A percentile compares a stretch with the other conserved stretches of the same genome.
phyloP scores from a whole-genome alignment of 2,329 filamentous ascomycete species.

The Botrytis medusae region DNA sequence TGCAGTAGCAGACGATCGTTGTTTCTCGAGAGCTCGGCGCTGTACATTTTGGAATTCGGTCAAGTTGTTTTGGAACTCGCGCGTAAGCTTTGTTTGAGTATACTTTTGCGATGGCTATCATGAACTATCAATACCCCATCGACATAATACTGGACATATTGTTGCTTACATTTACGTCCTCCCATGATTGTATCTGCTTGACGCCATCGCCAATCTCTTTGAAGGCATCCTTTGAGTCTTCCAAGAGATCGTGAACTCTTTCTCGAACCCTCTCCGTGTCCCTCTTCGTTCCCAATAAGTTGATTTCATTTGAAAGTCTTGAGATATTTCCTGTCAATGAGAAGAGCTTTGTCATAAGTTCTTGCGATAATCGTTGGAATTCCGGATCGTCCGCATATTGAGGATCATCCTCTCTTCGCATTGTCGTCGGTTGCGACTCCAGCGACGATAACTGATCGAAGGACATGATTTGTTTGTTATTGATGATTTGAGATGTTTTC shows the following conservation, averaged over 20 bases:
- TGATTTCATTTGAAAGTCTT: constrained; percentile 79
- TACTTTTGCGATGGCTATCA: constrained; percentile 88
- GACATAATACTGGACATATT: constrained; percentile 23
- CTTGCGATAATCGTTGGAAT: constrained; percentile 79
- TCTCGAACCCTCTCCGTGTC: constrained; percentile 91
- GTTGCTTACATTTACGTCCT: constrained; percentile 69
- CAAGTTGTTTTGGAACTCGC: constrained; percentile 86
- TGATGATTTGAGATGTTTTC: not conserved
- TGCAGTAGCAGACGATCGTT: constrained; percentile 80
- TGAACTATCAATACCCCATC: constrained; percentile 22
- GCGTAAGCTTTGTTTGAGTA: constrained; percentile 90
- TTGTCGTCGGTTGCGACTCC: constrained; percentile 74
- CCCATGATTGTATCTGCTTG: constrained; percentile 88
- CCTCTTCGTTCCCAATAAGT: constrained; percentile 81
- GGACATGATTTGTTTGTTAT: constrained; percentile 62
- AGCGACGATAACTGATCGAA: constrained; percentile 84
- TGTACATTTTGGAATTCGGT: constrained; percentile 93
- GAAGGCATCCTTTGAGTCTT: constrained; percentile 83
- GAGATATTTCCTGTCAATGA: constrained; percentile 85
- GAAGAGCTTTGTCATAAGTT: constrained; percentile 86
- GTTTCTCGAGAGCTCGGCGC: constrained; percentile 84
- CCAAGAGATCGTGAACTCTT: constrained; percentile 81
- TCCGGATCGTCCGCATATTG: constrained; percentile 89
- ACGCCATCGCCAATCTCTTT: constrained; percentile 90
- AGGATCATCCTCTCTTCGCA: constrained; percentile 67